Evolutionary conservation across 768 basidiomycete species (phyloP).

Genomic region (Lenzites betulinus): DNA sequence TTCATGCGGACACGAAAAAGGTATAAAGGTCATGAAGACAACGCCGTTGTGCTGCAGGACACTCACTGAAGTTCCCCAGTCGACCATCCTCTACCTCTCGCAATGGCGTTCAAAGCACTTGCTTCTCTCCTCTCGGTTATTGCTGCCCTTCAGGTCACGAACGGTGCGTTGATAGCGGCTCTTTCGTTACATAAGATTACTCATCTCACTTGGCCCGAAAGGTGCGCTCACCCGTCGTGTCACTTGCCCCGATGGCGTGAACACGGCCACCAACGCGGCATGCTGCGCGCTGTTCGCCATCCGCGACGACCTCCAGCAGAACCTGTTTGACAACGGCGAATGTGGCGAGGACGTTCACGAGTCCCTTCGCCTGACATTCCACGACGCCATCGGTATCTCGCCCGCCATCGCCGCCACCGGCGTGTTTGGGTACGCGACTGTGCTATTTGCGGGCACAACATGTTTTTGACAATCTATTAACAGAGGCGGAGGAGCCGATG

Average conservation of each 20-base stretch:
- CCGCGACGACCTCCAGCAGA: constrained; percentile 31
- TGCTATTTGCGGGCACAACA: not conserved
- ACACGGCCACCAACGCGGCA: constrained; percentile 18
- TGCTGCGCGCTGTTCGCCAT: constrained; percentile 22
- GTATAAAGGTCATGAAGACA: constrained; percentile 10
- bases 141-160: constrained; percentile 21
- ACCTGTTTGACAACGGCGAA: constrained; percentile 37
- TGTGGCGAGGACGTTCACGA: constrained; percentile 39
- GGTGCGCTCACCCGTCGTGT: constrained; percentile 25
- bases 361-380: constrained; percentile 33
- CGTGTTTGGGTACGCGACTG: constrained; percentile 14
- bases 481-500: constrained; percentile 41
- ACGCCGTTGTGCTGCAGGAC: constrained; percentile 7
- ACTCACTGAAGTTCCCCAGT: not conserved
- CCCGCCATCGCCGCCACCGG: constrained; percentile 13
- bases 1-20: not conserved
- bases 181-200: not conserved
- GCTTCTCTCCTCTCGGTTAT: constrained; percentile 23
- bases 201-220: not conserved
- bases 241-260: constrained; percentile 21
- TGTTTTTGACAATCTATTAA: not conserved
- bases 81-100: not conserved
- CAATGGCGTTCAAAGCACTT: constrained; percentile 29
- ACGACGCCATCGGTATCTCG: constrained; percentile 29
- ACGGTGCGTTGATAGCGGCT: constrained; percentile 11